phyloP scores from a whole-genome alignment of 768 basidiomycete species.

The Suillus subaureus region DNA sequence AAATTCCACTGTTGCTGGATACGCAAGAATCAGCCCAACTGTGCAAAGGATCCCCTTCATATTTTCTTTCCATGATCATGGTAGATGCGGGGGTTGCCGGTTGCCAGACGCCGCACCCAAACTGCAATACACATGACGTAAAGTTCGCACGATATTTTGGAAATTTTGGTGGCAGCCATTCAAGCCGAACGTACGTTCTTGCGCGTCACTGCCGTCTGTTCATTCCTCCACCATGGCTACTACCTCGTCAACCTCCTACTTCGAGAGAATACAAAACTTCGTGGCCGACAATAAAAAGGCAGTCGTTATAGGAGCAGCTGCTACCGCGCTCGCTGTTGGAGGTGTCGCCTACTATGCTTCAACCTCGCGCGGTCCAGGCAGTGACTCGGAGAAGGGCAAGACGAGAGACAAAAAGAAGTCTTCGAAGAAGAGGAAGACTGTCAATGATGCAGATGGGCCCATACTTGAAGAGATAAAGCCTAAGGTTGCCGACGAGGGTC shows the following conservation, averaged over 20 bases:
- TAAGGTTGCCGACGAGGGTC: constrained; percentile 38
- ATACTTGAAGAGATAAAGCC: constrained; percentile 77
- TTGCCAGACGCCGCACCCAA: background rate
- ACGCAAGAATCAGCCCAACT: background rate
- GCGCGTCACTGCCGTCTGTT: constrained; percentile 2
- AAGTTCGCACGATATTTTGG: background rate
- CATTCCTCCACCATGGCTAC: constrained; percentile 4
- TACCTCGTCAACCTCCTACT: constrained; percentile 35
- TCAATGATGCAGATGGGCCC: constrained; percentile 67
- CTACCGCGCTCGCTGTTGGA: constrained; percentile 68
- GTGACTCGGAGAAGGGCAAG: constrained; percentile 50
- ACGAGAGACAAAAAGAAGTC: constrained; percentile 50
- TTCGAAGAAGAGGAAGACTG: constrained; percentile 62
- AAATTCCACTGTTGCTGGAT: background rate
- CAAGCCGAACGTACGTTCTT: constrained; percentile 4
- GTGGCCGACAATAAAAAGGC: constrained; percentile 79
- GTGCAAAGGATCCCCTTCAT: background rate
- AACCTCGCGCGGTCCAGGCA: constrained; percentile 40
- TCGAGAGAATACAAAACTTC: constrained; percentile 69
- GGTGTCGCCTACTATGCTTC: constrained; percentile 75
- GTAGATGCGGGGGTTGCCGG: background rate
- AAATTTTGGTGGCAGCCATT: background rate
- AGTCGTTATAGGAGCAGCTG: constrained; percentile 72
- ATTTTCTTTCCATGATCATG: background rate
- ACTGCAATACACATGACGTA: constrained; percentile 1